Base-by-base conservation (phyloP, 169 alveolate species). In the Eimeria tenella region DNA sequence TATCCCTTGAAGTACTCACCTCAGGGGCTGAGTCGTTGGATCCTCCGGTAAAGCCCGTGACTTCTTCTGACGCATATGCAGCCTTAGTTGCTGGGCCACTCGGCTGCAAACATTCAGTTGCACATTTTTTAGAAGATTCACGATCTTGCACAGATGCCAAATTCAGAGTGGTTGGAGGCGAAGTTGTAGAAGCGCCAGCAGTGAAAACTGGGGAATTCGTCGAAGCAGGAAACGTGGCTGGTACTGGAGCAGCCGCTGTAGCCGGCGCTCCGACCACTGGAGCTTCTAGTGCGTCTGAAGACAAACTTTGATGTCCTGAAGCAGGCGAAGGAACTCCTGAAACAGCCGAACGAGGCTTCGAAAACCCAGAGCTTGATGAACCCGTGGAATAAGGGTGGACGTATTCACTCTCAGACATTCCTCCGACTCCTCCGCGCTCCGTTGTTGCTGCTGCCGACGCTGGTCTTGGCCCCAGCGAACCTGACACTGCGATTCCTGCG, bases 381-480 rank as follows among this genome's bases (percentile, higher is more conserved):
- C 9, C 31, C 31, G 53, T 19, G 79, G 53, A 17, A 19, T 4
- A 13, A 21, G 5, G 53, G 0, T 70, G 52, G 19, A 23, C 8
- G 31, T 42, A 70, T 9, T 42, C 52, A 21, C 1, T 11, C 10
- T 42, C 21, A 21, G 52, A 13, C 53, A 11, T 21, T 5, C 79
- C 52, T 70, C 31, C 53, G 53, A 70, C 2, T 15, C 62, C 60
- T 13, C 84, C 31, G 23, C 31, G 21, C 84, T 49, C 84, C 25
- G 10, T 55, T 75, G 86, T 25, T 75, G 86, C 86, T 17, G 62
- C 63, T 75, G 86, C 86, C 42, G 63, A 17, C 42, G 31, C 53
- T 23, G 21, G 49, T 70, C 10, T 42, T 2, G 52, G 8, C 79
- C 52, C 79, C 42, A 31, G 42, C 42, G 42, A 31, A 0, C 42